Evolutionary conservation across 139 green algal genomes (phyloP).

Genomic region (Picochlorum sp.): DNA sequence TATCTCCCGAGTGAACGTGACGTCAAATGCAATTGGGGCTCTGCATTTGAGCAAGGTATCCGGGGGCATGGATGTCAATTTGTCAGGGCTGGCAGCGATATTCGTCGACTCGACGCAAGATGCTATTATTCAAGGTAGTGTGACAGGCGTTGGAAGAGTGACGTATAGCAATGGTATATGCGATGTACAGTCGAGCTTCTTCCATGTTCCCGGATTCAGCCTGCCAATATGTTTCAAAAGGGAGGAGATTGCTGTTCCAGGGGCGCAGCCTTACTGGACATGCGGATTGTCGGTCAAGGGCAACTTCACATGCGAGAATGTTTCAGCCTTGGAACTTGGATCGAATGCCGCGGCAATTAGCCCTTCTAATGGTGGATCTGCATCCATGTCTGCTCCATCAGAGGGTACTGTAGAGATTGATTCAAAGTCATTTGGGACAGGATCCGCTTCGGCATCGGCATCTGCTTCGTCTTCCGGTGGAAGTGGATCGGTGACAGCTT

Average conservation of each 20-base stretch:
- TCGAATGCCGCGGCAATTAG: neutral
- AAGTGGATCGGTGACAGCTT: neutral
- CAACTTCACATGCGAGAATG: slow-evolving; percentile 6
- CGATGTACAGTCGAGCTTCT: slow-evolving; percentile 3
- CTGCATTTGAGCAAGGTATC: neutral
- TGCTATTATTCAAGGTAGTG: neutral
- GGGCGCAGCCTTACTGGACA: slow-evolving; percentile 2
- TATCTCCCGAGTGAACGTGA: neutral
- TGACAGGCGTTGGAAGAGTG: neutral
- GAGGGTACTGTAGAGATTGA: no score
- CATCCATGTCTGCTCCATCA: no score
- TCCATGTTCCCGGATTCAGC: neutral
- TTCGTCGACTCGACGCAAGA: neutral
- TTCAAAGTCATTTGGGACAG: neutral
- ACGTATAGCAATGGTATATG: slow-evolving; percentile 13
- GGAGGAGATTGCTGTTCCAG: neutral
- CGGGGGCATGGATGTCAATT: neutral
- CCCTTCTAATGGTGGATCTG: no score
- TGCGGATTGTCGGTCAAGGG: slow-evolving; percentile 13
- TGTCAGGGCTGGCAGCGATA: neutral
- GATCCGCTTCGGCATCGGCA: neutral
- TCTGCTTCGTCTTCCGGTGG: neutral
- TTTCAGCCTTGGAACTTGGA: neutral
- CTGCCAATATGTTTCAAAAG: neutral
- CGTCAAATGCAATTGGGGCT: neutral